Evolutionary conservation across 306 rosid genomes (phyloP).

Genomic region (Astragalus membranaceus): DNA sequence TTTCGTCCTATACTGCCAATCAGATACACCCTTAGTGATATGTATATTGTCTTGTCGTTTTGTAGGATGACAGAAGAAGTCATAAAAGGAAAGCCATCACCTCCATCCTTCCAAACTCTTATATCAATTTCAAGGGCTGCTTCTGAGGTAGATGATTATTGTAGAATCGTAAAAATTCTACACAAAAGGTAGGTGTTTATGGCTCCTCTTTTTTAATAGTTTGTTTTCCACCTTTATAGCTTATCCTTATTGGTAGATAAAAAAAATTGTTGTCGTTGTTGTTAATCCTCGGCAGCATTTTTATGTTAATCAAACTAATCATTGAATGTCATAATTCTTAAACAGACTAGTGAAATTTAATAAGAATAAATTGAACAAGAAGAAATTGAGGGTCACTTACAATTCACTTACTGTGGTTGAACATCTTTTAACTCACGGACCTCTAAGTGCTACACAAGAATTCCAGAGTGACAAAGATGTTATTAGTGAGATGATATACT

Average conservation of each 20-base stretch:
- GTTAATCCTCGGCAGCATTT: too few species aligned
- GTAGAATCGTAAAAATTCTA: neutral
- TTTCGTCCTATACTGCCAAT: too few species aligned
- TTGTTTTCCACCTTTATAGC: too few species aligned
- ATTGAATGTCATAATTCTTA: neutral
- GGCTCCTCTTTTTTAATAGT: too few species aligned
- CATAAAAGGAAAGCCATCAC: conserved; percentile 45
- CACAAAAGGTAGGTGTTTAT: too few species aligned
- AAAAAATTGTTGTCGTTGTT: neutral
- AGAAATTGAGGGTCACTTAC: conserved; percentile 65
- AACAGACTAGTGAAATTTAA: conserved; percentile 55
- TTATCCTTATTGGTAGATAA: conserved; percentile 2
- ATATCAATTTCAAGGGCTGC: conserved; percentile 75
- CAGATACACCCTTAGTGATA: too few species aligned
- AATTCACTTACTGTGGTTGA: conserved; percentile 61
- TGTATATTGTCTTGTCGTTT: neutral
- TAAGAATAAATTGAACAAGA: conserved; percentile 23
- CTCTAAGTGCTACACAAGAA: conserved; percentile 61
- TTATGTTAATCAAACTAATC: neutral
- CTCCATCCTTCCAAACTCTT: conserved; percentile 50
- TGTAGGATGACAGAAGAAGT: conserved; percentile 74
- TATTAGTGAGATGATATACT: conserved; percentile 42
- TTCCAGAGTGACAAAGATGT: conserved; percentile 51
- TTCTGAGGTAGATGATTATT: conserved; percentile 67
- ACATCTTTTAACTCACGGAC: conserved; percentile 71